Evolutionary conservation across 768 basidiomycete genomes (phyloP).

Genomic region (Suillus paluster): DNA sequence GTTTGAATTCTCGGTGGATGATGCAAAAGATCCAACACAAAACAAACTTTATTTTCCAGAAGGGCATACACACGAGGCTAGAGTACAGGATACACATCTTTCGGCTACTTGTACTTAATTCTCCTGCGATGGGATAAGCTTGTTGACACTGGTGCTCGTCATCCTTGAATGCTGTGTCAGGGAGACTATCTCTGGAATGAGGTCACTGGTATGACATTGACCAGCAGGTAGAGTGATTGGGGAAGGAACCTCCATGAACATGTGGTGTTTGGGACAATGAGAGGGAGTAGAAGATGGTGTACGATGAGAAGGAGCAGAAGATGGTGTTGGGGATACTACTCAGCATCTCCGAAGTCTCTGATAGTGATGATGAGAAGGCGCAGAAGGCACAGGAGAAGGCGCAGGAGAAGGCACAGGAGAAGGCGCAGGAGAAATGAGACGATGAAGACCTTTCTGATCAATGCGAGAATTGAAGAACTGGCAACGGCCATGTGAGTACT

Average conservation of each 20-base stretch:
- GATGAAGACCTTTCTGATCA: not conserved
- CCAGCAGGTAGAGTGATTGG: not conserved
- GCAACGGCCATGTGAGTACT: not conserved
- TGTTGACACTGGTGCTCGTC: too few relatives aligned
- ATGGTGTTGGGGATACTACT: too few relatives aligned
- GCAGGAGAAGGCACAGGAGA: not conserved
- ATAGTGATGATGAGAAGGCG: too few relatives aligned
- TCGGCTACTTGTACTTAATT: too few relatives aligned
- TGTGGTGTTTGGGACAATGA: too few relatives aligned
- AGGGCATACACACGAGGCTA: too few relatives aligned
- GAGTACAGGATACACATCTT: too few relatives aligned
- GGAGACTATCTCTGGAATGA: not conserved
- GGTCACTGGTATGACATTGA: not conserved
- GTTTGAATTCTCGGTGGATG: too few relatives aligned
- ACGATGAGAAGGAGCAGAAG: not conserved
- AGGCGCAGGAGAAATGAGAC: not conserved
- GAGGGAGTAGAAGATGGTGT: not conserved
- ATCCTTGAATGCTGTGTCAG: not conserved
- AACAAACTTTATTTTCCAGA: too few relatives aligned
- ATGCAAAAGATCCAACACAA: too few relatives aligned
- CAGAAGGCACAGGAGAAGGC: not conserved
- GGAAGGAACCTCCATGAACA: not conserved
- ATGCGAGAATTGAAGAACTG: not conserved
- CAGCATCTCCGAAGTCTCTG: too few relatives aligned
- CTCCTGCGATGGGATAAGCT: too few relatives aligned